Evolutionary conservation across 2,329 filamentous ascomycete genomes (phyloP), one percentile per base, ranked within the genome.

Genomic region (Orbilia quercus): DNA sequence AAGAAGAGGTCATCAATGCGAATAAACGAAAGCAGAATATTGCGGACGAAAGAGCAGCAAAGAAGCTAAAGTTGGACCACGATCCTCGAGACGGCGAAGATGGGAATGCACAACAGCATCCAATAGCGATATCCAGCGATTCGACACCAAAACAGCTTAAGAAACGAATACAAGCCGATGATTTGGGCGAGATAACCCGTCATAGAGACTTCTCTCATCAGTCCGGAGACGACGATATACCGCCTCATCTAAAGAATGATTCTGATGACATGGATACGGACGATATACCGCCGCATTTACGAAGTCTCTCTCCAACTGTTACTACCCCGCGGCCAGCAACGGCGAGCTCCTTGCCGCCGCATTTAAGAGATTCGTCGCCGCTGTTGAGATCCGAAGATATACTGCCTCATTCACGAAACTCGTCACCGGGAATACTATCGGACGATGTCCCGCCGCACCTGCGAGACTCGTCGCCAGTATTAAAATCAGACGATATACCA

Each of bases 1-100:
- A 7, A n/a, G 44, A 53, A 38, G 34, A 25, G 25, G n/a, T 28
- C 3, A 1, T 34, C 11, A 65, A 60, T 47, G 53, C 59, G 47
- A 72, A 64, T 25, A 72, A 72, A 20, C 59, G 67, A 2, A 64
- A 64, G 40, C 67, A 65, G 25, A 51, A 64, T n/a, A 59, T 20
- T 23, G 7, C 16, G 2, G 67, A 72, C 0, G 62, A 62, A 20
- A 22, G 67, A 31, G 53, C 67, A 16, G 62, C 67, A 20, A 72
- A 72, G 59, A 54, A 51, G 38, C 67, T 51, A 16, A 72, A 51
- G 34, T 12, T 72, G 3, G 54, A 69, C 14, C 18, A 42, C 9
- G 9, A 31, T 5, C 28, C 28, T 31, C 28, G 9, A 16, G 20
- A 23, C 20, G 34, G n/a, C 40, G 36, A 5, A 9, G n/a, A 5